Evolutionary conservation across 164 flowering plant genomes (phyloP).

Genomic region (Hamamelis virginiana): DNA sequence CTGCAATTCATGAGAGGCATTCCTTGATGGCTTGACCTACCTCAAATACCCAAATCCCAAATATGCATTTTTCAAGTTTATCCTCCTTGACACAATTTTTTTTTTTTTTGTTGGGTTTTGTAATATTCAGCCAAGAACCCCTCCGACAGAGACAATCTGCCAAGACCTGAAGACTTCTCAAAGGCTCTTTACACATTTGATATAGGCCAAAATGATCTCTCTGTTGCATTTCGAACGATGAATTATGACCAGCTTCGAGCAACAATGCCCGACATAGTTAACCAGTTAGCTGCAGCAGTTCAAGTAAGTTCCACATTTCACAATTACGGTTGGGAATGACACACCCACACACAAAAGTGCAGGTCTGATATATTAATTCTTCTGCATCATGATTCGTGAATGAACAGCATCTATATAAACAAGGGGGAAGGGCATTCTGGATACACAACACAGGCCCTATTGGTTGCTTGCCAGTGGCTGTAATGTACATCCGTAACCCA

Average conservation of each 20-base stretch:
- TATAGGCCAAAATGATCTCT: slow-evolving; percentile 60
- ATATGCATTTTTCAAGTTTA: neutral
- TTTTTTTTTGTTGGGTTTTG: neutral
- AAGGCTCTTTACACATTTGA: slow-evolving; percentile 54
- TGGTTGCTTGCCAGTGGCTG: slow-evolving; percentile 56
- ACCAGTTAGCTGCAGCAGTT: slow-evolving; percentile 48
- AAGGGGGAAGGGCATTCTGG: slow-evolving; percentile 67
- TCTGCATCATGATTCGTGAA: no score
- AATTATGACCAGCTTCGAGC: slow-evolving; percentile 24
- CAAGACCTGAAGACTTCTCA: slow-evolving; percentile 37
- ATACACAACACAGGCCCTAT: slow-evolving; percentile 68
- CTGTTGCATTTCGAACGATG: slow-evolving; percentile 28
- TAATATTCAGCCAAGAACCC: slow-evolving; percentile 19
- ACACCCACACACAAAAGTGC: no score
- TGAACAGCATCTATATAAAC: slow-evolving; percentile 46
- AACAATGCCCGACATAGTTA: slow-evolving; percentile 22
- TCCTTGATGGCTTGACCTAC: no score
- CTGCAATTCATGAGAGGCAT: no score
- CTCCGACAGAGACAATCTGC: slow-evolving; percentile 20
- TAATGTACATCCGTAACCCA: slow-evolving; percentile 31
- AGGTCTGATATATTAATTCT: no score
- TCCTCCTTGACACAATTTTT: neutral
- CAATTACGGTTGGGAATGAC: no score
- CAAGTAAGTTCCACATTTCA: slow-evolving; percentile 31
- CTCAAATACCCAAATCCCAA: neutral